Base-by-base conservation (phyloP, 495 filamentous ascomycete genomes). In the Pyrenopolyporus hunteri region DNA sequence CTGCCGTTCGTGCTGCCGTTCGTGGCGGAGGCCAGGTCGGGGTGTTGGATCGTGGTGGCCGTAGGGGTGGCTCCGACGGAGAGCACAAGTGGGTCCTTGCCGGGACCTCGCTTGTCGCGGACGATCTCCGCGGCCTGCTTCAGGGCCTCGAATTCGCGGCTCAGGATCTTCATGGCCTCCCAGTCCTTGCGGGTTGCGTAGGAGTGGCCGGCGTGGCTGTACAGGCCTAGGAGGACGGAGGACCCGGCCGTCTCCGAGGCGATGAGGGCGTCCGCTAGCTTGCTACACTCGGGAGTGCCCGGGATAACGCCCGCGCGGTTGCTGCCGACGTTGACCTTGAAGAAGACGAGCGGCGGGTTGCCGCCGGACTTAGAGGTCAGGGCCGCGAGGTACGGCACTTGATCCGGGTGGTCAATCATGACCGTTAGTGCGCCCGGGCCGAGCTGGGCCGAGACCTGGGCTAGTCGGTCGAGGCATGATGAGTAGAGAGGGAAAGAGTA, bases 11-110 rank as follows among this genome's bases (percentile, higher is more conserved):
- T 39, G 9, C 29, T 7, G 3, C 45, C 58, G 14, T 53, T 44
- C 19, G 39, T 23, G n/a, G 39, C 19, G n/a, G 29, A 5, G 7
- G 36, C 37, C 1, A 70, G 43, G 43, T 71, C 63, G 16, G 57
- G 68, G 57, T 76, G 67, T 32, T 81, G 78, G 43, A 83, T 68
- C 10, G 84, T 81, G 0, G 85, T 85, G 6, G 87, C 85, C 6
- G 91, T 94, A 1, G 91, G 92, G 29, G 91, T 92, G 1, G 92
- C 91, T 2, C 91, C 92, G 2, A 93, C 85, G 3, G 86, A 89
- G 10, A 96, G 73, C 1, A 86, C 78, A 14, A 93, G 64, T 25
- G 76, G 77, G 16, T 48, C 29, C 23, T 67, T 48, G 5, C 44
- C 55, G 26, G 53, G 31, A 61, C 19, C 39, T 2, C 54, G n/a